A percentile compares a stretch with the other conserved stretches of the same genome.
Conservation (phyloP, 2,329 filamentous ascomycete species). For the Talaromyces sp. region DNA sequence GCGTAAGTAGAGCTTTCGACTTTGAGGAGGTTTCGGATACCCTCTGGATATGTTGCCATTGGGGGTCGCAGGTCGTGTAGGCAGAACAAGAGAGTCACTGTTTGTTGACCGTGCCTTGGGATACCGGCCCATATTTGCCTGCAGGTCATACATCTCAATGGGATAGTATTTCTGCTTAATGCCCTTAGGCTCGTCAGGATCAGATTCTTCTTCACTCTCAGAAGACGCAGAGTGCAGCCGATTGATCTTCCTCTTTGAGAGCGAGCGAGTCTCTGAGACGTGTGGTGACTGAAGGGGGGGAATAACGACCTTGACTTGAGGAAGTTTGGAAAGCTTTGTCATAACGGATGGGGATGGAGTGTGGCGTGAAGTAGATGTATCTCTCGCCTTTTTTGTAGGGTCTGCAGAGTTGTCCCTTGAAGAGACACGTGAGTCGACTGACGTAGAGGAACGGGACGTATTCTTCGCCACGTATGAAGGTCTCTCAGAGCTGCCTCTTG, state of each 20-base stretch:
- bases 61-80: background rate
- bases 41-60: background rate
- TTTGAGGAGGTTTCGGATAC: background rate
- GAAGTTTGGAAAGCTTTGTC: background rate
- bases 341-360: background rate
- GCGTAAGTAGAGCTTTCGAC: conserved; percentile 16
- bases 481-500: background rate
- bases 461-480: background rate
- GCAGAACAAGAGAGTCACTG: background rate
- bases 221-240: conserved; percentile 2
- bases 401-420: background rate
- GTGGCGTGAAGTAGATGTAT: background rate
- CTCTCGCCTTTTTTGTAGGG: background rate
- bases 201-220: conserved; percentile 9
- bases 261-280: background rate
- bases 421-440: background rate
- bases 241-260: conserved; percentile 3
- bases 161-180: conserved; percentile 15
- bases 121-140: conserved; percentile 14
- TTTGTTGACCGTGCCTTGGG: conserved; percentile 2
- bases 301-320: conserved; percentile 6
- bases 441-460: background rate
- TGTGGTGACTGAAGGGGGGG: background rate
- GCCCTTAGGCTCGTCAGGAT: conserved; percentile 7
- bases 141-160: conserved; percentile 9